Base-by-base conservation (phyloP, 208 protist species). In the Crithidia brevicula region DNA sequence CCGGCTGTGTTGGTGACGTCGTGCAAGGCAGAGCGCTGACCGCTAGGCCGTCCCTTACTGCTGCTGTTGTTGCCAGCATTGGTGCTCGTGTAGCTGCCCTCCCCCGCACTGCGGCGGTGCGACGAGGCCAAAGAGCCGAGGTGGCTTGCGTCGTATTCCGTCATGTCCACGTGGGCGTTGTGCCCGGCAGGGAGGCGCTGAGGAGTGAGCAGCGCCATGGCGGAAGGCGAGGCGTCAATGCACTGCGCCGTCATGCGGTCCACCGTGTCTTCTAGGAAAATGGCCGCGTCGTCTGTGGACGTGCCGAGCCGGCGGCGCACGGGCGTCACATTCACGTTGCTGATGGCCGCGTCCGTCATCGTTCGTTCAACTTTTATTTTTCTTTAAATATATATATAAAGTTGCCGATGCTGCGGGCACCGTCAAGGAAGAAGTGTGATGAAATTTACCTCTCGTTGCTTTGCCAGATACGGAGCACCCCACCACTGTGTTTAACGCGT, bases 241-340 rank as follows among this genome's bases (percentile, higher is more conserved):
- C 86, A 88, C 56, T 83, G 86, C 40, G 79, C 90, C 28, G 81
- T 92, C 3, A 63, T 46, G 5, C 75, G 74, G 56, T 95, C 90
- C 42, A 95, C 78, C 22, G 87, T 91, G 72, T 95, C 90, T 34
- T 93, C 86, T 5, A 93, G 52, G 63, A 92, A 95, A 52, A 95
- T 90, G 49, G 85, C 90, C 3, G 82, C 79, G 58, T 95, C 90
- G 64, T 95, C 90, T 25, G 79, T 93, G 18, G 83, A 86, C 13
- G 77, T 73, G 50, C 79, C 85, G 49, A 92, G 84, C 22, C 82
- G 82, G 23, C 85, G 85, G 4, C 59, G 74, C 36, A 82, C 77
- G 22, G 62, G 43, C 28, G 67, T 82, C 10, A 11, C 28, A 20
- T 50, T 54, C 33, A 53, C 8, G 18, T 16, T 61, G 25, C 36